Percentiles rank a stretch among this genome's conserved stretches.
These are phyloP conservation scores for Leishmania turanica DNA, from an alignment of 208 protist genomes.

Conservation along the genomic window DNA sequence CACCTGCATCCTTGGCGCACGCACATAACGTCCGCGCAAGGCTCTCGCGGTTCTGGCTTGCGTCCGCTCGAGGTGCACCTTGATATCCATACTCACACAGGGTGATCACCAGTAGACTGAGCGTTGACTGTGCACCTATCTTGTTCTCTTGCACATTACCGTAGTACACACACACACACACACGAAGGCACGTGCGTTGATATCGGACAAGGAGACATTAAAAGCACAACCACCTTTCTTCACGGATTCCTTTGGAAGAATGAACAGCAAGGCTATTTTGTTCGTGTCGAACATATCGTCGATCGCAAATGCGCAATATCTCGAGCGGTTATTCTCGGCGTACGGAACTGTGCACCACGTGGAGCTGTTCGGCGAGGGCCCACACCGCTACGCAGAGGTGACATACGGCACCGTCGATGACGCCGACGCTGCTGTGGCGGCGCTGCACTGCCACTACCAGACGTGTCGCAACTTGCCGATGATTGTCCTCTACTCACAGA, in stretches of 20 bases:
- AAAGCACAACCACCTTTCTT: not conserved
- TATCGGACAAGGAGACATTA: not conserved
- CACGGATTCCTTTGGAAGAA: not conserved
- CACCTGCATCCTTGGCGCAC: not conserved
- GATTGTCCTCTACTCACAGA: constrained; percentile 81
- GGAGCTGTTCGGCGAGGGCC: constrained; percentile 58
- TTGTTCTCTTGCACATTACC: not conserved
- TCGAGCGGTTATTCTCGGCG: constrained; percentile 83
- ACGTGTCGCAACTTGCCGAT: constrained; percentile 65
- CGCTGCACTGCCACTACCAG: constrained; percentile 84
- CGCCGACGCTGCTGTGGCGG: constrained; percentile 78
- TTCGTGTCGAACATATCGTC: constrained; percentile 83
- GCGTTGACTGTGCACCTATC: not conserved
- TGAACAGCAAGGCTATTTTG: constrained; percentile 39
- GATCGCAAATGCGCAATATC: constrained; percentile 78
- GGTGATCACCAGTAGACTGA: not conserved
- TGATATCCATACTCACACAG: not conserved
- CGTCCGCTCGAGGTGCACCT: not conserved
- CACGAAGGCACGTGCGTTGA: not conserved
- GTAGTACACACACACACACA: not conserved
- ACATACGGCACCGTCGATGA: constrained; percentile 70
- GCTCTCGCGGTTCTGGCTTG: not conserved
- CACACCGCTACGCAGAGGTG: constrained; percentile 69
- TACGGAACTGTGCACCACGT: constrained; percentile 74
- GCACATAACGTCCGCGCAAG: not conserved